Evolutionary conservation across 1,284 basidiomycete genomes (phyloP).

Genomic region (Athelia sp.): DNA sequence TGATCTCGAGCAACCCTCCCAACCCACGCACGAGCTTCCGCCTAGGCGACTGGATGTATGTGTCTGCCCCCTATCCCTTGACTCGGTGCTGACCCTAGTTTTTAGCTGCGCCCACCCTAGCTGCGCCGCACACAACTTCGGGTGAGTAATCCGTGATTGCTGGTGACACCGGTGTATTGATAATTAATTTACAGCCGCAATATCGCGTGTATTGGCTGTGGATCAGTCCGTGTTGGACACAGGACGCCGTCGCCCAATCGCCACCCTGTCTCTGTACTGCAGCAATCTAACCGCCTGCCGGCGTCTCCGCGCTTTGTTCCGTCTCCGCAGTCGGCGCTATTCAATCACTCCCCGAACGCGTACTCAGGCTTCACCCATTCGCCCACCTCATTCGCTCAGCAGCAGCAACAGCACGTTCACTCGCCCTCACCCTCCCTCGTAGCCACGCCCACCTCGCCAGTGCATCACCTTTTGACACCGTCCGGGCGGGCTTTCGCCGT

Average conservation of each 20-base stretch:
- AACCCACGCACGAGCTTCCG: constrained; percentile 70
- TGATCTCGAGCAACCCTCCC: constrained; percentile 68
- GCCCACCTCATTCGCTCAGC: not conserved
- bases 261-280: constrained; percentile 17
- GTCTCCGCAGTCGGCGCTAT: constrained; percentile 8
- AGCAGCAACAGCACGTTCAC: constrained; percentile 2
- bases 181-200: constrained; percentile 61
- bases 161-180: constrained; percentile 19
- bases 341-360: constrained; percentile 6
- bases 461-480: constrained; percentile 68
- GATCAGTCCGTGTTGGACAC: constrained; percentile 46
- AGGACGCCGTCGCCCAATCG: constrained; percentile 23
- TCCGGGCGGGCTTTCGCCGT: constrained; percentile 68
- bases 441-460: constrained; percentile 4
- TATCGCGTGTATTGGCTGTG: constrained; percentile 67
- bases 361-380: constrained; percentile 2
- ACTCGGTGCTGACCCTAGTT: constrained; percentile 5
- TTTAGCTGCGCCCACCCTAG: constrained; percentile 52
- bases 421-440: constrained; percentile 2
- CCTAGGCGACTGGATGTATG: constrained; percentile 77
- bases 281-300: constrained; percentile 27
- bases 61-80: constrained; percentile 13
- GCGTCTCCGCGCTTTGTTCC: constrained; percentile 39
- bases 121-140: constrained; percentile 72
- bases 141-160: constrained; percentile 38